A percentile compares a stretch with the other conserved stretches of the same genome.
These are phyloP conservation scores for Verbena officinalis DNA, from an alignment of 257 asterid species.

Conservation along the genomic window DNA sequence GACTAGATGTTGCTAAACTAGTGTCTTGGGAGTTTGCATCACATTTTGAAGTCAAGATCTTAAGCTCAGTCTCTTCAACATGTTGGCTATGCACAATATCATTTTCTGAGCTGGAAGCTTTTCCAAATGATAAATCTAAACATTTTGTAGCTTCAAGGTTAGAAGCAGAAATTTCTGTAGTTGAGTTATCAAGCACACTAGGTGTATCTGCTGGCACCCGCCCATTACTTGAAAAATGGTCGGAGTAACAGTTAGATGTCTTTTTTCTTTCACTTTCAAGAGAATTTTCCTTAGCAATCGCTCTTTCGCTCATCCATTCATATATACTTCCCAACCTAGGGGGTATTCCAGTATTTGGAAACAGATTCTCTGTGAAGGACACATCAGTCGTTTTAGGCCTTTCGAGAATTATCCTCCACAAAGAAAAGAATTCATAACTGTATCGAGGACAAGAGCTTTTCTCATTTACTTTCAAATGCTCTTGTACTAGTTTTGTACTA, in stretches of 20 bases:
- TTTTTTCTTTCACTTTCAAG: conserved; percentile 32
- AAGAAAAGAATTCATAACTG: conserved; percentile 32
- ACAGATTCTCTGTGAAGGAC: conserved; percentile 28
- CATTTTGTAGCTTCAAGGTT: conserved; percentile 31
- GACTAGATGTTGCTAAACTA: conserved; percentile 27
- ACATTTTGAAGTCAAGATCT: conserved; percentile 31
- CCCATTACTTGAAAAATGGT: conserved; percentile 9
- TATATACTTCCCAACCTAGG: conserved; percentile 41
- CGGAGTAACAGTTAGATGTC: conserved; percentile 22
- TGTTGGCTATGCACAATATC: conserved; percentile 25
- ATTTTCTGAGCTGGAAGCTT: conserved; percentile 35
- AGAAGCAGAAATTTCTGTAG: conserved; percentile 29
- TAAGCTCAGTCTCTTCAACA: conserved; percentile 29
- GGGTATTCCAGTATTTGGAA: conserved; percentile 30
- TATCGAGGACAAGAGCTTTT: conserved; percentile 39
- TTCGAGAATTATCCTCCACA: conserved; percentile 43
- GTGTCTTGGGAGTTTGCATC: conserved; percentile 31
- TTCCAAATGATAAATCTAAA: conserved; percentile 26
- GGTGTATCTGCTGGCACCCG: conserved; percentile 28
- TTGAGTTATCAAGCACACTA: conserved; percentile 25
- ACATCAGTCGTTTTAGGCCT: conserved; percentile 33
- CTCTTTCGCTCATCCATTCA: conserved; percentile 54
- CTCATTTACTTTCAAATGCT: conserved; percentile 36
- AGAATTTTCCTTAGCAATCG: conserved; percentile 37
- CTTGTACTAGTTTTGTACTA: conserved; percentile 28